Evolutionary conservation across 805 yeast species (phyloP), one percentile per base, ranked within the genome.

Genomic region (Hemisphaericaspora nanyangensis): DNA sequence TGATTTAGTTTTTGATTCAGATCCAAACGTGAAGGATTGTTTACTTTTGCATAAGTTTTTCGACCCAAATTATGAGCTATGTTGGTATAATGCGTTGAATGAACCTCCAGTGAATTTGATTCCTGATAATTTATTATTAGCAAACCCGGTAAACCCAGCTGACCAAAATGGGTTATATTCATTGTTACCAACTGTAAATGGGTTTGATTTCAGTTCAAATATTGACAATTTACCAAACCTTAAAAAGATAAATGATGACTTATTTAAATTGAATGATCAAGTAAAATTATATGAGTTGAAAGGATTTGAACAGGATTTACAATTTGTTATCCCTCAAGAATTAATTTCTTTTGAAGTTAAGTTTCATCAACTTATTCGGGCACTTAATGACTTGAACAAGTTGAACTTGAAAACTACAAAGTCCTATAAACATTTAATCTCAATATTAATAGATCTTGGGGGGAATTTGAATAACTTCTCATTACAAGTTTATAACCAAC

Each of bases 391-490:
- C 25, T 46, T 75, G 31, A 73, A 72, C 43, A 56, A 55, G 31
- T 44, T 61, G 4, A 60, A 65, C 44, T 53, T 67, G n/a, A 58
- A 63, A 18, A 49, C 71, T 7, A 56, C 61, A 17, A 66, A 68
- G 32, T 64, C 68, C 46, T 65, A 67, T 43, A 70, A 69, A 37
- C 47, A 50, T 0, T 53, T 72, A 25, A 60, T 74, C 35, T 42
- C 58, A 12, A 56, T 62, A 5, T 50, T 76, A 45, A 65, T 76
- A 11, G 79, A 76, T 49, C 58, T 77, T 36, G 82, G 82, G 16
- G 80, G 79, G 3, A 73, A 74, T 48, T 65, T 76, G 48, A 77
- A 77, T 52, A 73, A 77, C 43, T 75, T 77, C 46, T 72, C 79
- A 16, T 63, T 77, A 25, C 68, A 58, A 65, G 67, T 61, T 15